Evolutionary conservation across 192 early-diverging fungal species (phyloP), one percentile per base, ranked within the genome.

Genomic region (Backusella macrospora): DNA sequence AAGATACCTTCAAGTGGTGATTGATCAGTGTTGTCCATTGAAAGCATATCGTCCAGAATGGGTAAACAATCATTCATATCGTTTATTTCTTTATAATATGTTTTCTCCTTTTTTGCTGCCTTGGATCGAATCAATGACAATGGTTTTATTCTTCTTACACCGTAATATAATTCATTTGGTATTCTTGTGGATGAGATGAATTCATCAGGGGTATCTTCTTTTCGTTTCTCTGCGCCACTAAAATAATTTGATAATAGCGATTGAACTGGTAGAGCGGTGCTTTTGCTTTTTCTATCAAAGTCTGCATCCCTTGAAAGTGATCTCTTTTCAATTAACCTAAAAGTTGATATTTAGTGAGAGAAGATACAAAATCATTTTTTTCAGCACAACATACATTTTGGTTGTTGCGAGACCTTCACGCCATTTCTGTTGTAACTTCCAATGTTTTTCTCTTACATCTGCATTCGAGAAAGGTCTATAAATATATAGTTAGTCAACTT

Each of bases 1-100:
- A 89, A 48, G 14, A 89, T 77, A 0, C 87, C 85, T 43, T 89
- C 84, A 47, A 89, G 73, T n/a, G 77, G 68, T 5, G 74, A 75
- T 10, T 72, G 71, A 26, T 6, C 18, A 10, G 64, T 6, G 26
- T 5, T 6, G 13, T 52, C n/a, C 14, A 1, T 42, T 10, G 13
- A 13, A 6, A 75, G 40, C n/a, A 69, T 40, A 3, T 73, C 42
- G 13, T 75, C 70, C 2, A 82, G 34, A 12, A 66, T 47, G 4
- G 69, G 18, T 9, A 68, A 5, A 37, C 73, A 77, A 0, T 76
- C 79, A 37, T 48, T 71, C 64, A 83, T 80, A 52, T 77, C 52
- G 1, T 45, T 12, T 14, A 83, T 29, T 70, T 83, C 76, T 18
- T 65, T 68, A 45, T 75, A 83, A 5, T 52, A 26, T 15, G 42